Evolutionary conservation across 768 basidiomycete species (phyloP).

Genomic region (Leccinum broughii): DNA sequence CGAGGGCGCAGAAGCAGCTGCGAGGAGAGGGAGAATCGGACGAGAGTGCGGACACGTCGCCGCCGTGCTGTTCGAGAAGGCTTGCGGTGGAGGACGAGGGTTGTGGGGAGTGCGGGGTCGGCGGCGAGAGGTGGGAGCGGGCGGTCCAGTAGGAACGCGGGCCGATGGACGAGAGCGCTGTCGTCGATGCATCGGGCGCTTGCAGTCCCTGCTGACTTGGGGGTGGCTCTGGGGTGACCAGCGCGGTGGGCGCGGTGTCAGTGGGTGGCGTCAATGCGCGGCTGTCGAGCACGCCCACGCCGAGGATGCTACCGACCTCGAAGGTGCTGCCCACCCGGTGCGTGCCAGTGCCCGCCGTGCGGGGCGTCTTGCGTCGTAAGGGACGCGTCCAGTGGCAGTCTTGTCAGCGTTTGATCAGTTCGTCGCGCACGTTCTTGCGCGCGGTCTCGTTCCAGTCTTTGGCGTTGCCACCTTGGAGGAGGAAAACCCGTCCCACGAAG

Average conservation of each 20-base stretch:
- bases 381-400: slow-evolving; percentile 64
- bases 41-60: slow-evolving; percentile 19
- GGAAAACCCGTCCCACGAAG: too few relatives aligned
- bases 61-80: slow-evolving; percentile 15
- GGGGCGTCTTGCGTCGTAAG: slow-evolving; percentile 32
- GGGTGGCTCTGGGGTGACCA: slow-evolving; percentile 1
- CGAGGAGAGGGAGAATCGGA: slow-evolving; percentile 28
- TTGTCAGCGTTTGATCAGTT: slow-evolving; percentile 61
- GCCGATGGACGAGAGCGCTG: slow-evolving; percentile 21
- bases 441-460: slow-evolving; percentile 61
- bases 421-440: slow-evolving; percentile 51
- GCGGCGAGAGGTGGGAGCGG: slow-evolving; percentile 10
- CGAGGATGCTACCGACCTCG: slow-evolving; percentile 73
- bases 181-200: slow-evolving; percentile 18
- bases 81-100: slow-evolving; percentile 18
- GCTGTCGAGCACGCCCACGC: slow-evolving; percentile 55
- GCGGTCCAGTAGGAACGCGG: slow-evolving; percentile 26
- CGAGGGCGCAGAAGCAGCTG: slow-evolving; percentile 10
- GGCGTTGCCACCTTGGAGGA: too few relatives aligned
- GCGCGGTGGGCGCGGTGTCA: background rate
- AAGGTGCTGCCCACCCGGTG: slow-evolving; percentile 76
- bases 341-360: slow-evolving; percentile 11
- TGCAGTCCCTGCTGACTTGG: background rate
- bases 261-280: slow-evolving; percentile 9
- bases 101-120: slow-evolving; percentile 7